Base-by-base conservation (phyloP, 495 filamentous ascomycete species). In the Immersiella caudata region DNA sequence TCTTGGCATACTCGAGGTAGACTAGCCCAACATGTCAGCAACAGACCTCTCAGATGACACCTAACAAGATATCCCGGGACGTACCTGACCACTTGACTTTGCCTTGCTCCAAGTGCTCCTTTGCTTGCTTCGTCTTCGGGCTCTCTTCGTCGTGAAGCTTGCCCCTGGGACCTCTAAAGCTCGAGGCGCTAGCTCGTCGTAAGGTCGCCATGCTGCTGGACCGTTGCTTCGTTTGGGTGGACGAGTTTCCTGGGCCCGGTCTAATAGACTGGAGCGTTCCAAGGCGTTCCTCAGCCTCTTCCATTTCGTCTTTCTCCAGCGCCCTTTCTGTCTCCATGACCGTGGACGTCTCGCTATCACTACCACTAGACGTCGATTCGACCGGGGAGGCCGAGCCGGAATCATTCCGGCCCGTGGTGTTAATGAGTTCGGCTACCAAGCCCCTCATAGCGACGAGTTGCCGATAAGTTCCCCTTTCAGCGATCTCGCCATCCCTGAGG, bases 361-460 rank as follows among this genome's bases (percentile, higher is more conserved):
- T 89, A n/a, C 77, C 79, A 40, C 71, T 65, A 8, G 63, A 46
- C 26, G 74, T 74, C n/a, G 79, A 74, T 7, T 51, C 66, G 16
- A 62, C 51, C 1, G 60, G 58, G 8, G 78, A 80, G 18, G 67
- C 75, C 35, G 66, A 68, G 22, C 67, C 73, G 3, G 79, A 78
- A 16, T 79, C 78, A 84, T 70, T 76, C 40, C 86, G 88, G 59
- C 88, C 87, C 7, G 89, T 85, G 1, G 91, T 89, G 70, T 89
- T 93, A 68, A 98, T 90, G 51, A 99, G 84, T 65, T 91, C 92
- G 27, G 90, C 85, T 67, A 99, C 91, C 64, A 93, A 88, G 24
- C 93, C 94, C 78, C 92, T 95, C 91, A 94, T 97, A 4, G 94
- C 93, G 80, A 97, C 86, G 26, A 97, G 81, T 73, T 97, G 91